A percentile compares a stretch with the other conserved stretches of the same genome.
These are phyloP conservation scores for Euclidium syriacum DNA, from an alignment of 345 rosid genomes.

Conservation along the genomic window DNA sequence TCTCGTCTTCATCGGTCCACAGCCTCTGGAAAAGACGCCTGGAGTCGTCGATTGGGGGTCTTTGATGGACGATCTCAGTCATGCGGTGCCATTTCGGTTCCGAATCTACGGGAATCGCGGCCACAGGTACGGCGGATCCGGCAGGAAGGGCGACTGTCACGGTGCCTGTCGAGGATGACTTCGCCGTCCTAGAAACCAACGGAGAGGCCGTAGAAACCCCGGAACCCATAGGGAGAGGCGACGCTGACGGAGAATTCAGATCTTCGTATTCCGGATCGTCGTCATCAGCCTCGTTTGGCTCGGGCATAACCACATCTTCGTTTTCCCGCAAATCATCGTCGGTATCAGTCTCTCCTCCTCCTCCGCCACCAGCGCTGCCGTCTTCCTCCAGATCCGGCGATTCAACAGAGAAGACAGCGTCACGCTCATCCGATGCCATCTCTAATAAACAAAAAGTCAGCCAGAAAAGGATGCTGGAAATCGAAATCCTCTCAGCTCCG, in stretches of 20 bases:
- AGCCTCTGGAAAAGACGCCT: slow-evolving; percentile 81
- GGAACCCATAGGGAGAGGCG: slow-evolving; percentile 21
- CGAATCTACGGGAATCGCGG: slow-evolving; percentile 37
- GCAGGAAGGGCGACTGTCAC: slow-evolving; percentile 36
- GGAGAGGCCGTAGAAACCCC: slow-evolving; percentile 17
- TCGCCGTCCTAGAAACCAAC: not conserved
- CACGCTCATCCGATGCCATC: slow-evolving; percentile 61
- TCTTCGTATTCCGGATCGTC: slow-evolving; percentile 59
- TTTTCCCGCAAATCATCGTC: slow-evolving; percentile 29
- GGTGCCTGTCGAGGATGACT: slow-evolving; percentile 27
- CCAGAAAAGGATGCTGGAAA: not conserved
- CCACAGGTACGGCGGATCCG: slow-evolving; percentile 31
- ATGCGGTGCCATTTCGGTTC: slow-evolving; percentile 47
- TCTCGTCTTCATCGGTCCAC: slow-evolving; percentile 99
- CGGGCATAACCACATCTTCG: slow-evolving; percentile 37
- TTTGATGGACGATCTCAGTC: slow-evolving; percentile 35
- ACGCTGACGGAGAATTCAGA: slow-evolving; percentile 40
- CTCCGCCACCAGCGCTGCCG: slow-evolving; percentile 24
- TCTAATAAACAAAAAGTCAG: not conserved
- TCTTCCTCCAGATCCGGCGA: slow-evolving; percentile 54
- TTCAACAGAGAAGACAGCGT: slow-evolving; percentile 48
- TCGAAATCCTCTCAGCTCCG: not conserved
- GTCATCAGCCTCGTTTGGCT: slow-evolving; percentile 31
- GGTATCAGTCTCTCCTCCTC: slow-evolving; percentile 24
- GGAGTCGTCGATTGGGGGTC: slow-evolving; percentile 54